Conservation (phyloP, 495 filamentous ascomycete genomes). For the Annulohypoxylon stygium region DNA sequence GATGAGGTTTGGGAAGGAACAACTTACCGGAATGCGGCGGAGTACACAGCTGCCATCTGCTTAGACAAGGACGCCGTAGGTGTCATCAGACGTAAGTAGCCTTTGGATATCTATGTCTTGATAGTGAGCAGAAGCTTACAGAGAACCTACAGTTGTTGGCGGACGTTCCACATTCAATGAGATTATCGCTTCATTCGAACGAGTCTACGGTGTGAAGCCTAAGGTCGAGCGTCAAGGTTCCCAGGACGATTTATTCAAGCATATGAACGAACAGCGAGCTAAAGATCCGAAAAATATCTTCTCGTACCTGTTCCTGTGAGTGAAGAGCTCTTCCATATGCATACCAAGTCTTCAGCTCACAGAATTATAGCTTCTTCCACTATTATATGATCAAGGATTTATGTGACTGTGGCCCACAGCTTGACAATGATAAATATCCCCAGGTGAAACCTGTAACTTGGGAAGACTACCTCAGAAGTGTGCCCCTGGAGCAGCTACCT, state of each 20-base stretch:
- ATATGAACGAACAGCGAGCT: conserved; percentile 48
- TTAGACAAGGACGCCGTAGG: conserved; percentile 48
- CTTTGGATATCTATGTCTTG: background rate
- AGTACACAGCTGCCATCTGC: conserved; percentile 55
- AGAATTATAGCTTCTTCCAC: conserved; percentile 39
- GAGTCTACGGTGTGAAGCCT: conserved; percentile 51
- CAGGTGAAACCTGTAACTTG: conserved; percentile 50
- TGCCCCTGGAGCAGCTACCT: conserved; percentile 15
- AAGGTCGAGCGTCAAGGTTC: conserved; percentile 52
- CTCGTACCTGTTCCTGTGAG: conserved; percentile 47
- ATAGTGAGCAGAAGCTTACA: background rate
- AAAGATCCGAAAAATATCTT: conserved; percentile 44
- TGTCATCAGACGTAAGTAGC: conserved; percentile 49
- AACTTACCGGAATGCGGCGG: conserved; percentile 53
- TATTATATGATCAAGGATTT: conserved; percentile 48
- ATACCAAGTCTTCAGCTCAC: background rate
- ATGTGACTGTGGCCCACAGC: conserved; percentile 32
- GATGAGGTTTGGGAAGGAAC: conserved; percentile 55
- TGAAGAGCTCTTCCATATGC: background rate
- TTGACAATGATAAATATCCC: conserved; percentile 54
- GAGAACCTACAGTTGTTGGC: conserved; percentile 46
- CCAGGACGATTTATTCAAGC: conserved; percentile 51
- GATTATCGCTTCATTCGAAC: conserved; percentile 47
- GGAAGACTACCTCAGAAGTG: conserved; percentile 39
- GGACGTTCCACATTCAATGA: conserved; percentile 49